Evolutionary conservation across 2,329 filamentous ascomycete species (phyloP).

Genomic region (Fusarium sp.): DNA sequence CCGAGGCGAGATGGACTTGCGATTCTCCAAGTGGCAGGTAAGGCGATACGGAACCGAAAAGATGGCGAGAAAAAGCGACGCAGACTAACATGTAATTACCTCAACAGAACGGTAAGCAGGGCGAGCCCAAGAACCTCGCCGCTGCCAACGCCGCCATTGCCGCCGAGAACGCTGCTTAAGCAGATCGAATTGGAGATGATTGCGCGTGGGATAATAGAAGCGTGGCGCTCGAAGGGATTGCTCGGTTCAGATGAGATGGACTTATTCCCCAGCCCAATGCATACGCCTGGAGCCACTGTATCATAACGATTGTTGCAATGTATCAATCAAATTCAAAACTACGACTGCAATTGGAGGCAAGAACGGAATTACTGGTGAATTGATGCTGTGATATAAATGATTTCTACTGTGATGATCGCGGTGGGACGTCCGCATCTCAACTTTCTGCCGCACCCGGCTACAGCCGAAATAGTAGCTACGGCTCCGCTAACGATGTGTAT

Average conservation of each 20-base stretch:
- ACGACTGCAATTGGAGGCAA: slow-evolving; percentile 23
- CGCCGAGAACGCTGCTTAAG: slow-evolving; percentile 54
- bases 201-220: slow-evolving; percentile 41
- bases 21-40: slow-evolving; percentile 96
- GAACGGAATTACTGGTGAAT: slow-evolving; percentile 8
- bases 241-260: slow-evolving; percentile 37
- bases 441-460: slow-evolving; percentile 43
- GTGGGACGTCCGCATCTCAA: slow-evolving; percentile 27
- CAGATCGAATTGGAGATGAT: slow-evolving; percentile 31
- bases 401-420: slow-evolving; percentile 6
- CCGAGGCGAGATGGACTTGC: slow-evolving; percentile 88
- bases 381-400: slow-evolving; percentile 15
- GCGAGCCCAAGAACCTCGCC: slow-evolving; percentile 80
- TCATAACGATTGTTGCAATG: slow-evolving; percentile 51
- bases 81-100: slow-evolving; percentile 50
- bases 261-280: slow-evolving; percentile 40
- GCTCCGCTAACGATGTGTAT: slow-evolving; percentile 31
- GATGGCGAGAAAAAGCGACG: neutral
- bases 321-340: slow-evolving; percentile 43
- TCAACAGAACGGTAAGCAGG: slow-evolving; percentile 92
- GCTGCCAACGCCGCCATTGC: slow-evolving; percentile 62
- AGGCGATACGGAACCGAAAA: slow-evolving; percentile 34
- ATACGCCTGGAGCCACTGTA: slow-evolving; percentile 48
- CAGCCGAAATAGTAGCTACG: slow-evolving; percentile 35
- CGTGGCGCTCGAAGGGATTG: slow-evolving; percentile 29